Conservation (phyloP, 139 green algal species). For the Closterium sp. region DNA sequence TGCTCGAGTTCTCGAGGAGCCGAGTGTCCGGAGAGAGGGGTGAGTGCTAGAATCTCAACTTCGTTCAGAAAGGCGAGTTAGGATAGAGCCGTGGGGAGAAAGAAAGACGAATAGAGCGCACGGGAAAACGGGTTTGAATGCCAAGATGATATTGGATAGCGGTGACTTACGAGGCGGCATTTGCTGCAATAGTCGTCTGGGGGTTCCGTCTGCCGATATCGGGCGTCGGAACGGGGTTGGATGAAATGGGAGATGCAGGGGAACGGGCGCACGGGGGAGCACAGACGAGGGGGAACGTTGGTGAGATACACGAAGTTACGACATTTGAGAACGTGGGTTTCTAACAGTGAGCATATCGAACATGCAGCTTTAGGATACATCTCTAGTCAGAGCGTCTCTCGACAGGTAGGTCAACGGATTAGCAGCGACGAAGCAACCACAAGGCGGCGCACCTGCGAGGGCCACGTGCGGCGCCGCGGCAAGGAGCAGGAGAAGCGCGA, state of each 20-base stretch:
- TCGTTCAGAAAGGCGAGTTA: neutral
- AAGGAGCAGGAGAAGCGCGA: neutral
- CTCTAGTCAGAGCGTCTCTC: too few species aligned
- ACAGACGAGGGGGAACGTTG: neutral
- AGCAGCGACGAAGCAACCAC: neutral
- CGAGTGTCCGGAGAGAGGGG: neutral
- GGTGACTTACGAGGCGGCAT: neutral
- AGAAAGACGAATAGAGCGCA: too few species aligned
- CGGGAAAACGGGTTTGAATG: too few species aligned
- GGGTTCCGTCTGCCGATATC: neutral
- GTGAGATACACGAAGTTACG: neutral
- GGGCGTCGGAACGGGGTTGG: too few species aligned
- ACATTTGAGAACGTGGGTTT: too few species aligned
- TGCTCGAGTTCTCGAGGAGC: neutral
- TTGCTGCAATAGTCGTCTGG: neutral
- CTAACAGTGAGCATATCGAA: neutral
- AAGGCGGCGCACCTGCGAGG: neutral
- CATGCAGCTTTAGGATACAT: neutral
- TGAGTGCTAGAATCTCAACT: neutral
- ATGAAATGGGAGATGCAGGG: neutral
- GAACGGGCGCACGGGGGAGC: too few species aligned
- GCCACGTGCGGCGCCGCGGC: neutral
- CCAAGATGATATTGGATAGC: too few species aligned
- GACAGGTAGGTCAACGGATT: neutral
- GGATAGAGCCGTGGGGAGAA: too few species aligned